Percentiles rank a stretch among this genome's conserved stretches.
These are phyloP conservation scores for Talaromyces pinophilus DNA, from an alignment of 2,329 filamentous ascomycete species.

Conservation along the genomic window DNA sequence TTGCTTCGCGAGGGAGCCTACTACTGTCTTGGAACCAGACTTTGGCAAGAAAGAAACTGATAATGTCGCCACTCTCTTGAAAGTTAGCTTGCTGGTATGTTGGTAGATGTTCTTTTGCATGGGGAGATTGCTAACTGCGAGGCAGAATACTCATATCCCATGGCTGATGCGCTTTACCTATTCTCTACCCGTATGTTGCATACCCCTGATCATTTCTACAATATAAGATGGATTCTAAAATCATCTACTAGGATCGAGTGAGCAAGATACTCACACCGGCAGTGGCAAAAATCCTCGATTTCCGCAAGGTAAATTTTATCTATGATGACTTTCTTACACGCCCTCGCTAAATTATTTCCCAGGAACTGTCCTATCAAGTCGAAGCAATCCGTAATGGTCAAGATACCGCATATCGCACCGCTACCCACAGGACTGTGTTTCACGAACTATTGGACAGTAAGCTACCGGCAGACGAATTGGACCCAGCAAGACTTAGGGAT, in stretches of 20 bases:
- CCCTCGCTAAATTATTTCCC: not conserved
- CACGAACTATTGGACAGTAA: not conserved
- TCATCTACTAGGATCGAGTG: constrained; percentile 2
- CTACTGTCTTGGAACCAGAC: not conserved
- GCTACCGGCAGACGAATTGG: not conserved
- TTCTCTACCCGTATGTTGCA: not conserved
- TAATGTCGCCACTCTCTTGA: not conserved
- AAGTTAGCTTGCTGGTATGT: constrained; percentile 7
- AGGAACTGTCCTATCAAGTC: not conserved
- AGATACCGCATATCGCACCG: not conserved
- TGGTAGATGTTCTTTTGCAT: not conserved
- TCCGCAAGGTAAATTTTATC: not conserved
- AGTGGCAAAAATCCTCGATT: constrained; percentile 19
- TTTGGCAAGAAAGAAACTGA: constrained; percentile 1
- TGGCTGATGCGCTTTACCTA: constrained; percentile 4
- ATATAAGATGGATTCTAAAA: not conserved
- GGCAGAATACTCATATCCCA: not conserved
- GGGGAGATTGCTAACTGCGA: not conserved
- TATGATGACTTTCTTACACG: not conserved
- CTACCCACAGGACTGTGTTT: not conserved
- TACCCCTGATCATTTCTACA: not conserved
- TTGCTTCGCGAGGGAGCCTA: not conserved
- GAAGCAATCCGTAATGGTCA: constrained; percentile 4
- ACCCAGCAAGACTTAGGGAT: not conserved
- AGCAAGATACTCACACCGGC: constrained; percentile 12